Base-by-base conservation (phyloP, 2,329 filamentous ascomycete species). In the Amesomyces nigricolor region DNA sequence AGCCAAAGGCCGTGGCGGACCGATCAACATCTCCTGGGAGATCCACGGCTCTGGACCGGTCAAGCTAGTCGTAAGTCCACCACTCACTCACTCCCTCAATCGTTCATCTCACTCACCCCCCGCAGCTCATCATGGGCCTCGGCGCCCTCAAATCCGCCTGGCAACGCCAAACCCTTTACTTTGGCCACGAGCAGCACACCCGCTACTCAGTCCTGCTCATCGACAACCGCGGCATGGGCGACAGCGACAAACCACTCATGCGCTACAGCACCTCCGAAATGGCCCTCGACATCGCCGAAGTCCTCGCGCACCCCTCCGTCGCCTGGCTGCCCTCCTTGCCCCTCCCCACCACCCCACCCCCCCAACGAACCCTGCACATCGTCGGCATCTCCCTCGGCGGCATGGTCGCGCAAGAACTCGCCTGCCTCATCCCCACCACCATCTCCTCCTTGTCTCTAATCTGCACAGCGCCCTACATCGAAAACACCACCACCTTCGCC, bases 351-450 rank as follows among this genome's bases (percentile, higher is more conserved):
- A 69, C 43, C 30, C 47, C 54, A 2, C 53, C 67, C 8, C 67
- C 56, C 47, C 70, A 52, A 60, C 77, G 66, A 63, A 75, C 64
- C 72, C 77, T 74, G 68, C 84, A 96, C 72, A 69, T 95, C 51
- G 76, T 88, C 35, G 91, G 90, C 54, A 83, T 92, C 61, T 89
- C 86, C 57, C 88, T 95, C 80, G 90, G 90, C 60, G 90, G 91
- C 65, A 95, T 96, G 91, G 92, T 96, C 64, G 83, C 88, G 2
- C 91, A 95, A 71, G 91, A 96, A 72, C 66, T 96, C 4, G 82
- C 78, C 19, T 74, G 71, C 62, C 69, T 75, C n/a, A 71, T 75
- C 30, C 82, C 83, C 0, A 59, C 71, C 11, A 74, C 79, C 46
- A 67, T 88, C 51, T 72, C 73, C 22, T 81, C 78, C 14, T 72